These are phyloP conservation scores for Ceratopteris richardii DNA, from an alignment of 75 land plant species.

Conservation along the genomic window DNA sequence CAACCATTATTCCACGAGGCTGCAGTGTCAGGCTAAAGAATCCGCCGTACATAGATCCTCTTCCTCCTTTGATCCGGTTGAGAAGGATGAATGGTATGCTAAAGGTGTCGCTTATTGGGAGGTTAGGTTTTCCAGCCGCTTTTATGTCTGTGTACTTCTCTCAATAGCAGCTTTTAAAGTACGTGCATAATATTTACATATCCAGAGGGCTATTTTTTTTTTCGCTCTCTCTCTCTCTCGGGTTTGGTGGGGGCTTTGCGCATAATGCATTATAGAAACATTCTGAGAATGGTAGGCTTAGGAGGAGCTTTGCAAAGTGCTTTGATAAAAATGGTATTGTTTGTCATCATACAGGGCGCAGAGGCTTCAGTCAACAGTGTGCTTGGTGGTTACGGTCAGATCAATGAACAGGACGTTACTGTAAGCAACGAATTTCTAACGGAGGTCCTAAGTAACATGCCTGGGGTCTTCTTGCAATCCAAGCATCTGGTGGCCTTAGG, in stretches of 20 bases:
- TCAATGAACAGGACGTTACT: conserved; percentile 66
- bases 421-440: conserved; percentile 69
- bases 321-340: too few relatives aligned
- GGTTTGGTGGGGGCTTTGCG: too few relatives aligned
- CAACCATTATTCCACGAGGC: conserved; percentile 49
- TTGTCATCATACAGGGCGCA: conserved; percentile 43
- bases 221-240: too few relatives aligned
- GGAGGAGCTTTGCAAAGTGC: too few relatives aligned
- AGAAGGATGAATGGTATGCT: conserved; percentile 67
- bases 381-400: conserved; percentile 86
- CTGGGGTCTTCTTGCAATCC: conserved; percentile 22
- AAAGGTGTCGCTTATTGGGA: conserved; percentile 89
- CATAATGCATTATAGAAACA: too few relatives aligned
- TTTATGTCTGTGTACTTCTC: too few relatives aligned
- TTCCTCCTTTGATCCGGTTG: conserved; percentile 15
- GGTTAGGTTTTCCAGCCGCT: too few relatives aligned
- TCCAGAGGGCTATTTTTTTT: background rate
- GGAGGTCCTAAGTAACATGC: conserved; percentile 18
- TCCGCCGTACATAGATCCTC: conserved; percentile 30
- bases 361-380: conserved; percentile 97
- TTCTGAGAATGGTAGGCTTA: too few relatives aligned
- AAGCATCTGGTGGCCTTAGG: conserved; percentile 46
- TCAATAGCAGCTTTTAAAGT: too few relatives aligned
- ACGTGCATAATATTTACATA: too few relatives aligned
- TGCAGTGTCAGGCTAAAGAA: conserved; percentile 74